Conservation (phyloP, 202 grass and related monocot species). For the Cymbopogon flexuosus region DNA sequence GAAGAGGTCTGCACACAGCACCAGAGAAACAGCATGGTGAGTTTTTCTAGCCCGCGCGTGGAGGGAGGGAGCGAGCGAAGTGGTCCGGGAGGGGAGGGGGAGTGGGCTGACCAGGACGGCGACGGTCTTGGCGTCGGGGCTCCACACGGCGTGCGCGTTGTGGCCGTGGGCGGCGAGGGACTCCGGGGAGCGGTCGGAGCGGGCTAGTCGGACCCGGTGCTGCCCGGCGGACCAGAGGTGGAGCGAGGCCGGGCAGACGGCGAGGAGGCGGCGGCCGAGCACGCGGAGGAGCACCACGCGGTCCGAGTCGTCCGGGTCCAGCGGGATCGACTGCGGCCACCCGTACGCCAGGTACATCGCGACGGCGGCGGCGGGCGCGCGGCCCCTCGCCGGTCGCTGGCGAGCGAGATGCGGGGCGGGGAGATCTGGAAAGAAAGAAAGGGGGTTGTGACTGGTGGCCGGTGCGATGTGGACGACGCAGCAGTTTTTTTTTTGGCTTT, state of each 20-base stretch:
- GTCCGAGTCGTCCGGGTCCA: constrained; percentile 59
- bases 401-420: constrained; percentile 33
- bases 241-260: constrained; percentile 74
- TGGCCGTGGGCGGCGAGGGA: constrained; percentile 58
- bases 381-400: constrained; percentile 32
- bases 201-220: constrained; percentile 74
- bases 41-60: background rate
- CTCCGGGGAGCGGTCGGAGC: constrained; percentile 53
- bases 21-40: constrained; percentile 2
- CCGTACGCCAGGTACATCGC: constrained; percentile 96
- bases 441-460: background rate
- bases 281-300: constrained; percentile 81
- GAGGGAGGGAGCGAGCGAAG: constrained; percentile 2
- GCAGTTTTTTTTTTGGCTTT: background rate
- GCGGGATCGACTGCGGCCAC: constrained; percentile 90
- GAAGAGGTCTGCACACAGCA: constrained; percentile 55
- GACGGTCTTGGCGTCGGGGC: constrained; percentile 75
- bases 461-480: constrained; percentile 31
- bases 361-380: constrained; percentile 14
- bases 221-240: constrained; percentile 89
- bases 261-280: constrained; percentile 64
- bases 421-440: constrained; percentile 49
- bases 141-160: constrained; percentile 86
- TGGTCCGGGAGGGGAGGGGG: background rate
- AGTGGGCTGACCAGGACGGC: constrained; percentile 64